These are phyloP conservation scores for Globisporangium lucens DNA, from an alignment of 352 stramenopile species.

Conservation along the genomic window DNA sequence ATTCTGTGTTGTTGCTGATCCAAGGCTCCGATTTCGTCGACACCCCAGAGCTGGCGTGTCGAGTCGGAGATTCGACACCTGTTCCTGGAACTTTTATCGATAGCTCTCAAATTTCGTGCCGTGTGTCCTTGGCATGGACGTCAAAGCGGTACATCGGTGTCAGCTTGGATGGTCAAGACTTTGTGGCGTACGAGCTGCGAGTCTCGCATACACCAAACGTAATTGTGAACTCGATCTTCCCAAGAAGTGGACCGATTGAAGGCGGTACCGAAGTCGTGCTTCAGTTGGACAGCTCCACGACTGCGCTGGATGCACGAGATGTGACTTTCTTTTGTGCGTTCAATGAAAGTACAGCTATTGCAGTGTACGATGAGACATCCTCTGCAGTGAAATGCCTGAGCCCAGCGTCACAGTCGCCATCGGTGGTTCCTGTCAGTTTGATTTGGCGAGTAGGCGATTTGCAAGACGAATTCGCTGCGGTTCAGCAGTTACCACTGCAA, in stretches of 20 bases:
- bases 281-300: conserved; percentile 12
- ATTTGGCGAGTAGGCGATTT: conserved; percentile 24
- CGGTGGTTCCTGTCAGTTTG: conserved; percentile 19
- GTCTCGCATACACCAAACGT: conserved; percentile 19
- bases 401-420: conserved; percentile 11
- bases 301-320: conserved; percentile 4
- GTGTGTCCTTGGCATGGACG: not conserved
- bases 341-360: conserved; percentile 24
- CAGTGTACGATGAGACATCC: conserved; percentile 13
- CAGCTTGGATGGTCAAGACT: conserved; percentile 41
- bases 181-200: conserved; percentile 18
- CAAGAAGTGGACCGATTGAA: conserved; percentile 23
- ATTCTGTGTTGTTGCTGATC: conserved; percentile 20
- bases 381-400: conserved; percentile 21
- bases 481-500: conserved; percentile 6
- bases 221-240: conserved; percentile 26
- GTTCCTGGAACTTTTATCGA: conserved; percentile 18
- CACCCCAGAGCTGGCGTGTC: conserved; percentile 25
- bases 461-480: conserved; percentile 19
- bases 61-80: conserved; percentile 14
- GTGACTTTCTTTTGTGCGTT: conserved; percentile 34
- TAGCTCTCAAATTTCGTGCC: conserved; percentile 16
- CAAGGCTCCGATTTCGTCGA: conserved; percentile 33
- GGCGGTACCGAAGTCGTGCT: conserved; percentile 33
- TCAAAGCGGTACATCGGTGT: conserved; percentile 20